Evolutionary conservation across 257 asterid species (phyloP).

Genomic region (Penstemon newberryi): DNA sequence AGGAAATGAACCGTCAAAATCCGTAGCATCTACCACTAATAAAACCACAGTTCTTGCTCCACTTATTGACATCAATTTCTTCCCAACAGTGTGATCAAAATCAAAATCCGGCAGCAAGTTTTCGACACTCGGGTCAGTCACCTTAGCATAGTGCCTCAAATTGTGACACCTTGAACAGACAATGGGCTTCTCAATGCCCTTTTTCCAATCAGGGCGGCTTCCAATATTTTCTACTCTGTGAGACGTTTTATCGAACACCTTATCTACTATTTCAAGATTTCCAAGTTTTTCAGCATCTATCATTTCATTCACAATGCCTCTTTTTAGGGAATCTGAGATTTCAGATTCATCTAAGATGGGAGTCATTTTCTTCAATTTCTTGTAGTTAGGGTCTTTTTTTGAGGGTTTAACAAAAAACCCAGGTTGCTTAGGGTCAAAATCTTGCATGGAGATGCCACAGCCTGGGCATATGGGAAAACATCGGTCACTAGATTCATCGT

Average conservation of each 20-base stretch:
- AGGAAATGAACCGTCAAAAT: slow-evolving; percentile 91
- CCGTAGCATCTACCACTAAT: slow-evolving; percentile 82
- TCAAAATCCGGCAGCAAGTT: slow-evolving; percentile 85
- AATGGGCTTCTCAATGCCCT: slow-evolving; percentile 43
- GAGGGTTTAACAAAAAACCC: slow-evolving; percentile 57
- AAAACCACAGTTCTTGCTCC: slow-evolving; percentile 75
- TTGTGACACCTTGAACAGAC: slow-evolving; percentile 87
- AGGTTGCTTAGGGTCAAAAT: slow-evolving; percentile 63
- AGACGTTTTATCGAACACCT: slow-evolving; percentile 38
- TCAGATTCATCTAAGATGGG: slow-evolving; percentile 62
- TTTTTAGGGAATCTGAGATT: slow-evolving; percentile 56
- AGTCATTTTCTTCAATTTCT: slow-evolving; percentile 48
- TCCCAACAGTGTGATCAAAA: slow-evolving; percentile 85
- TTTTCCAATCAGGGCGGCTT: slow-evolving; percentile 14
- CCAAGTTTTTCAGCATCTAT: slow-evolving; percentile 30
- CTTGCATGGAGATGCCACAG: slow-evolving; percentile 85
- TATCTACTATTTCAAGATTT: slow-evolving; percentile 23
- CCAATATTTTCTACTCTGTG: neutral
- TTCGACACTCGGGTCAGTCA: slow-evolving; percentile 65
- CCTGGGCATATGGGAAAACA: slow-evolving; percentile 67
- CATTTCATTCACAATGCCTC: slow-evolving; percentile 55
- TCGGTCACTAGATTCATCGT: slow-evolving; percentile 49
- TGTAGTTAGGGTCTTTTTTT: slow-evolving; percentile 43
- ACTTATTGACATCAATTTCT: slow-evolving; percentile 55
- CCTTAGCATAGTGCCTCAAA: slow-evolving; percentile 69